phyloP scores from a whole-genome alignment of 192 early-diverging fungal species.

The Backusella circina region DNA sequence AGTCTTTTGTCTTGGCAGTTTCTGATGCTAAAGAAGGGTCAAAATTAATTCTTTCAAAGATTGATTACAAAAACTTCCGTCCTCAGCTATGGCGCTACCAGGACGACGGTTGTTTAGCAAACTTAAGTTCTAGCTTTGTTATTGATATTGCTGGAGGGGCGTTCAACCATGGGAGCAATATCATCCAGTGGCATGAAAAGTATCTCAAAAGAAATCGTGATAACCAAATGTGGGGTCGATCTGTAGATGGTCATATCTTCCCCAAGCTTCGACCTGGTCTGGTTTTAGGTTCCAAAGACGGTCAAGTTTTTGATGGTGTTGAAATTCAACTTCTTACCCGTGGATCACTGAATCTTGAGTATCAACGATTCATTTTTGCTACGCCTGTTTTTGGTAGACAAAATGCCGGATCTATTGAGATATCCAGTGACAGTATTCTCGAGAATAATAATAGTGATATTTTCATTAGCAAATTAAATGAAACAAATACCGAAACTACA shows the following conservation, averaged over 20 bases:
- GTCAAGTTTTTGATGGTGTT: not conserved
- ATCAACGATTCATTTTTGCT: conserved; percentile 11
- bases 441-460: not conserved
- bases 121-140: not conserved
- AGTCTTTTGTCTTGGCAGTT: not conserved
- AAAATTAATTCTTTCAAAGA: conserved; percentile 3
- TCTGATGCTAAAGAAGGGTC: not conserved
- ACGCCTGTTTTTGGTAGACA: conserved; percentile 10
- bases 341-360: not conserved
- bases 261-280: not conserved
- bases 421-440: not conserved
- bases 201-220: not conserved
- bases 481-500: not conserved
- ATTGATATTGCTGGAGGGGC: conserved; percentile 12
- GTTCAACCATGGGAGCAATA: not conserved
- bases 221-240: conserved; percentile 15
- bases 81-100: conserved; percentile 13
- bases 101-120: conserved; percentile 13
- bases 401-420: not conserved
- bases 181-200: conserved; percentile 14
- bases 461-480: conserved; percentile 2
- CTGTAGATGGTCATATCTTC: conserved; percentile 20
- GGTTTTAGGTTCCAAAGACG: not conserved
- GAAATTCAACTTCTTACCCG: not conserved
- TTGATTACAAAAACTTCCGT: conserved; percentile 9